Base-by-base conservation (phyloP, 257 asterid species). In the Penstemon newberryi region DNA sequence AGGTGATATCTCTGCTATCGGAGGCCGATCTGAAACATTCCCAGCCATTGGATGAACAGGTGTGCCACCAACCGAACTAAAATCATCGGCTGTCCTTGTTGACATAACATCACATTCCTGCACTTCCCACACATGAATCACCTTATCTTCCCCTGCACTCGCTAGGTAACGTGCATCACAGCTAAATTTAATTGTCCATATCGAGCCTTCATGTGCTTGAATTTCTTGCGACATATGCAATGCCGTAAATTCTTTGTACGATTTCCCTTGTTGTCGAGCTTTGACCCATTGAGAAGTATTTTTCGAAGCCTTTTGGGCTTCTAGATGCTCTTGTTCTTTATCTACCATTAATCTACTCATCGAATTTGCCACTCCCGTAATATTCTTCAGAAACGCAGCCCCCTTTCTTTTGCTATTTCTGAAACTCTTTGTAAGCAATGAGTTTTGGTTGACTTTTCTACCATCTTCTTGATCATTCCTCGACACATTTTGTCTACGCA, bases 61-160 rank as follows among this genome's bases (percentile, higher is more conserved):
- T 5, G 91, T 80, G 68, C 85, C 80, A 7, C 79, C 10, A 11
- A 18, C 47, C 3, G 85, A 73, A 61, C 77, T 78, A 12, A 47
- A 6, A 73, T 84, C 94, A 70, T 88, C 88, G 0, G 42, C 58
- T 1, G 81, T 53, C 52, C 66, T 72, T 13, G 78, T 50, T 0
- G 94, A 66, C 79, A 57, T 65, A 63, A 94, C 87, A 3, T 89
- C 99, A 45, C 93, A 89, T 57, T 91, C 96, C 73, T 89, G 96
- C 49, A 94, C 97, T 80, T 94, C 97, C 96, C 97, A 94, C 3
- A 91, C 80, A 63, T 82, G 99, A 61, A 94, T 82, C 36, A 80
- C 70, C 71, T 77, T 75, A 72, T 94, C 99, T 78, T 94, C 96
- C 9, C 99, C 97, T 1, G 95, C 96, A 41, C 86, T 91, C 0